phyloP scores from a whole-genome alignment of 345 rosid genomes.

The Hirschfeldia incana region DNA sequence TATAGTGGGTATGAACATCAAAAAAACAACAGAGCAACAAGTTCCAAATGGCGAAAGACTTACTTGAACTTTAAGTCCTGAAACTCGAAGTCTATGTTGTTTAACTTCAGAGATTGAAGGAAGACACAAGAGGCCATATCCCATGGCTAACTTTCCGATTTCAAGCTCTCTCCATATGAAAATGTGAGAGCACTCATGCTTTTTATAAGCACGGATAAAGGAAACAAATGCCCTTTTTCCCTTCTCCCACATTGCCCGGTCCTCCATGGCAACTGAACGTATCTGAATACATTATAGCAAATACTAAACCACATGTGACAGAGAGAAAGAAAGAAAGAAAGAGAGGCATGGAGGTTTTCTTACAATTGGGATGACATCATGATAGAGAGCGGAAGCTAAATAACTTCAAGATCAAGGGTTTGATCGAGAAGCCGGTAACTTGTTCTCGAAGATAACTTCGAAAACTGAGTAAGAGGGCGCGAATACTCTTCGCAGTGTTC shows the following conservation, averaged over 20 bases:
- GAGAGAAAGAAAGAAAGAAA: not conserved
- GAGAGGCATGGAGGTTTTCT: not conserved
- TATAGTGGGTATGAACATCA: not conserved
- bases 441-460: no score
- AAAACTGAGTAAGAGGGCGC: no score
- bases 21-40: not conserved
- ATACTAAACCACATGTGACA: not conserved
- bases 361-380: not conserved
- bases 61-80: not conserved
- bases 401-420: no score
- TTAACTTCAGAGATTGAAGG: not conserved
- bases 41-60: not conserved
- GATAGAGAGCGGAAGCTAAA: no score
- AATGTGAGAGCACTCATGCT: not conserved
- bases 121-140: not conserved
- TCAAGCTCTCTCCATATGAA: not conserved
- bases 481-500: no score
- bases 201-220: not conserved
- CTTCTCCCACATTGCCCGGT: not conserved
- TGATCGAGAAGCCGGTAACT: no score
- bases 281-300: not conserved
- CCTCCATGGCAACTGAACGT: not conserved
- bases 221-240: not conserved
- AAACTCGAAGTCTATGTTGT: not conserved
- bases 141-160: not conserved